These are phyloP conservation scores for Lenzites betulinus DNA, from an alignment of 768 basidiomycete species.

Conservation along the genomic window DNA sequence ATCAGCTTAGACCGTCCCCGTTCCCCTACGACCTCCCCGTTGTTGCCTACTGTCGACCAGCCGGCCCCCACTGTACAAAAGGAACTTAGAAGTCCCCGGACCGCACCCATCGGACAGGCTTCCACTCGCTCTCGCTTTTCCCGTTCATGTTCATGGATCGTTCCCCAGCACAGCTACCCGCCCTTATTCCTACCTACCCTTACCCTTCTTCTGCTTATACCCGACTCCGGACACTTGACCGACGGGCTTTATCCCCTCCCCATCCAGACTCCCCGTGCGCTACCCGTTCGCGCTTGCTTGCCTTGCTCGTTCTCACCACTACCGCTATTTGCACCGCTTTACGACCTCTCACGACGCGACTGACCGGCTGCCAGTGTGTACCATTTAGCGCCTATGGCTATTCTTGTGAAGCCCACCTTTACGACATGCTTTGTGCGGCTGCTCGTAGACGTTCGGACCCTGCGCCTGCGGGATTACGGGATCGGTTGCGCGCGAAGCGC, in stretches of 20 bases:
- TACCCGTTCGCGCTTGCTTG: too few relatives aligned
- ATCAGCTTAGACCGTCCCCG: slow-evolving; percentile 14
- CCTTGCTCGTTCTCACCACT: background rate
- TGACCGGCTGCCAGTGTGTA: background rate
- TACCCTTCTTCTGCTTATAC: slow-evolving; percentile 9
- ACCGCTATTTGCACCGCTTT: slow-evolving; percentile 4
- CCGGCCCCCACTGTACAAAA: slow-evolving; percentile 12
- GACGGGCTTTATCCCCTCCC: background rate
- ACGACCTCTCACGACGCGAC: slow-evolving; percentile 19
- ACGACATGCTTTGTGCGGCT: background rate
- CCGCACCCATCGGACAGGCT: background rate
- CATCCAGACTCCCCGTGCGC: background rate
- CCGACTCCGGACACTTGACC: slow-evolving; percentile 4
- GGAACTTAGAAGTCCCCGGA: background rate
- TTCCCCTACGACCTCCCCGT: background rate
- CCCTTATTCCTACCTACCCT: slow-evolving; percentile 19
- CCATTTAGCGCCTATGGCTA: slow-evolving; percentile 2
- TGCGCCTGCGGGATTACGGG: too few relatives aligned
- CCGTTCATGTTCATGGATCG: background rate
- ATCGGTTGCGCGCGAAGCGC: background rate
- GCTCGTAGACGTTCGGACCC: background rate
- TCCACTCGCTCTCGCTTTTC: background rate
- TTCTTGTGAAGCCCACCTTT: background rate
- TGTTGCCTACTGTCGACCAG: slow-evolving; percentile 11
- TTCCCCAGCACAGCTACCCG: slow-evolving; percentile 2